Evolutionary conservation across 2,329 filamentous ascomycete species (phyloP).

Genomic region (Fusarium ambrosium): DNA sequence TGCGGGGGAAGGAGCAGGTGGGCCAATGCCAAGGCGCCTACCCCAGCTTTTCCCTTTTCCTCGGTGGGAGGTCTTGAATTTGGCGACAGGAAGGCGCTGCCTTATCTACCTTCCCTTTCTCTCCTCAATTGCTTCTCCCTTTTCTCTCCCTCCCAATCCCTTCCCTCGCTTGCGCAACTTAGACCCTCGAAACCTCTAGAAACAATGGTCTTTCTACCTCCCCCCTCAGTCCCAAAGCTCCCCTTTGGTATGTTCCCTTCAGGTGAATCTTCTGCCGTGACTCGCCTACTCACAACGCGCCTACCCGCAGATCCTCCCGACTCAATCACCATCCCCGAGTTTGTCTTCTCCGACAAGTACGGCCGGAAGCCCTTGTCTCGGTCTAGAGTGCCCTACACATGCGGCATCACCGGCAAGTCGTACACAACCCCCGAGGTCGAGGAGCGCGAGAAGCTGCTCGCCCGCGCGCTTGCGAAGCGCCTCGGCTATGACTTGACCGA

Average conservation of each 20-base stretch:
- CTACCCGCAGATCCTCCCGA: slow-evolving; percentile 72
- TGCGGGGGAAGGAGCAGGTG: slow-evolving; percentile 1
- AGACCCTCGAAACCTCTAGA: not conserved
- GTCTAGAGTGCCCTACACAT: slow-evolving; percentile 80
- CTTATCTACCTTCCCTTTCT: not conserved
- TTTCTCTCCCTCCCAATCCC: not conserved
- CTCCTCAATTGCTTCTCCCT: not conserved
- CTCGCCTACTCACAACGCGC: not conserved
- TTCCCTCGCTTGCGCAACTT: not conserved
- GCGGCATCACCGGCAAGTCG: slow-evolving; percentile 78
- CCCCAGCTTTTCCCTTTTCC: slow-evolving; percentile 8
- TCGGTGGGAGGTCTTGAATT: not conserved
- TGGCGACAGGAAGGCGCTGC: not conserved
- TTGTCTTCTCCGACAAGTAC: slow-evolving; percentile 80
- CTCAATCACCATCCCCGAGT: slow-evolving; percentile 79
- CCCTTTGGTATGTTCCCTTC: slow-evolving; percentile 59
- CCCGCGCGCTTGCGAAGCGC: slow-evolving; percentile 77
- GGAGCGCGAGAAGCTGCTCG: slow-evolving; percentile 74
- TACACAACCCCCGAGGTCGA: slow-evolving; percentile 74
- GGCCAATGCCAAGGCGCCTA: not conserved
- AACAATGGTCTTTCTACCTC: slow-evolving; percentile 70
- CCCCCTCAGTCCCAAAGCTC: slow-evolving; percentile 72
- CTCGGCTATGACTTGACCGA: slow-evolving; percentile 78
- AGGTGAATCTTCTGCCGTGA: slow-evolving; percentile 3
- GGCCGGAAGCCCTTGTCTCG: slow-evolving; percentile 74